Conservation (phyloP, 371 early-diverging fungal genomes). For the Mucor velutinosus region DNA sequence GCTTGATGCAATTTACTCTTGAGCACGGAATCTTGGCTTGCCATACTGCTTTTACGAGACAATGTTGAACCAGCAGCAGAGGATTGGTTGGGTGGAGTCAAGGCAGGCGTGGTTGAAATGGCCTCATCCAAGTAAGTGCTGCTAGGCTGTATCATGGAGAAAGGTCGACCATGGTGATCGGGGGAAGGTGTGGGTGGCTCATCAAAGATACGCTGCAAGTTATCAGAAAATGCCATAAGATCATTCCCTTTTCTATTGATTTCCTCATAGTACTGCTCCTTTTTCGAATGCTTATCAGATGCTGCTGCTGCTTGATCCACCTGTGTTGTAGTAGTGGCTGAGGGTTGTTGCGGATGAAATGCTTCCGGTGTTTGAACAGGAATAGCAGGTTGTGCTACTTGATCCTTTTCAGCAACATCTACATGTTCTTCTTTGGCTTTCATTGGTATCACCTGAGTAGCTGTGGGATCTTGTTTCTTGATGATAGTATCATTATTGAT, state of each 20-base stretch:
- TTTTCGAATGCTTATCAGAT: not conserved
- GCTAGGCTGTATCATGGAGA: not conserved
- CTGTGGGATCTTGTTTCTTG: not conserved
- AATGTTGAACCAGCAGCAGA: constrained; percentile 8
- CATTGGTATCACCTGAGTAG: not conserved
- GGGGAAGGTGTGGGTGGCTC: constrained; percentile 1
- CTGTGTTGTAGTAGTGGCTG: not conserved
- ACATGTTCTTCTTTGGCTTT: not conserved
- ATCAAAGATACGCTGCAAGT: constrained; percentile 3
- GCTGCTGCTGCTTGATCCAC: not conserved
- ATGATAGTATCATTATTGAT: not conserved
- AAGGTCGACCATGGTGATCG: not conserved
- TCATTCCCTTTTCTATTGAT: not conserved
- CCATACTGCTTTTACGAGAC: constrained; percentile 6
- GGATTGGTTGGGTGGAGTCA: constrained; percentile 10
- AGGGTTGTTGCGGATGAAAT: not conserved
- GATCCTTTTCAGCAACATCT: not conserved
- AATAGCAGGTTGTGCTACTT: constrained; percentile 3
- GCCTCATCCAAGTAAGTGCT: not conserved
- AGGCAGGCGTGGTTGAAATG: not conserved
- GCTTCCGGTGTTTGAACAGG: not conserved
- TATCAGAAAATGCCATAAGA: constrained; percentile 1
- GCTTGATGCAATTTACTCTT: not conserved
- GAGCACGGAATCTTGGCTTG: constrained; percentile 2
- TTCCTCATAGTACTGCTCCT: not conserved